Evolutionary conservation across 495 filamentous ascomycete genomes (phyloP).

Genomic region (Hyaloscypha finlandica): DNA sequence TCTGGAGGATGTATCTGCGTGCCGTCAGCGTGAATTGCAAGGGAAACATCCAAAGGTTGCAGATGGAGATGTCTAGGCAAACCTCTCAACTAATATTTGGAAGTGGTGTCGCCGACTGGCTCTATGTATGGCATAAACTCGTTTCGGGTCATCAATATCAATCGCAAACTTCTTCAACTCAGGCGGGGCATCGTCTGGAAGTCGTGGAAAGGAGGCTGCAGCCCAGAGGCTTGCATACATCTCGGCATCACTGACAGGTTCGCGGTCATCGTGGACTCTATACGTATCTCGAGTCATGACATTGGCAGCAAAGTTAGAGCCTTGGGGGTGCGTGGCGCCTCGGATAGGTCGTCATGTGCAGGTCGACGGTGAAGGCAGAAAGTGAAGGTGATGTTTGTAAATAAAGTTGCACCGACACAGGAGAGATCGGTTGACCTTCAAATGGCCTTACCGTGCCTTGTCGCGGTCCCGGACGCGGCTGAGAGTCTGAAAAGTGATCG

Average conservation of each 20-base stretch:
- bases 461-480: not conserved
- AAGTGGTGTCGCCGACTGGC: constrained; percentile 54
- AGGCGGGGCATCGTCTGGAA: constrained; percentile 52
- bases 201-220: constrained; percentile 48
- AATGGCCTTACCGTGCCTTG: not conserved
- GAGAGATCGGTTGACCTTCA: not conserved
- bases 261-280: constrained; percentile 40
- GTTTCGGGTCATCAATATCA: constrained; percentile 53
- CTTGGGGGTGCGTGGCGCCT: not conserved
- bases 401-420: not conserved
- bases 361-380: not conserved
- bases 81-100: constrained; percentile 56
- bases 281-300: constrained; percentile 55
- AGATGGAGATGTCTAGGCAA: constrained; percentile 27
- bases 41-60: not conserved
- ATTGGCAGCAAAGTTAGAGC: constrained; percentile 33
- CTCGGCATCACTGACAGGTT: constrained; percentile 25
- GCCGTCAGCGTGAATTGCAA: constrained; percentile 10
- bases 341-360: not conserved
- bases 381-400: not conserved
- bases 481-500: not conserved
- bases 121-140: constrained; percentile 52
- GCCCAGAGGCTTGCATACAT: constrained; percentile 53
- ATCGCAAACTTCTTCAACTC: constrained; percentile 51
- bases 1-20: constrained; percentile 74